Evolutionary conservation across 2,329 filamentous ascomycete genomes (phyloP), one percentile per base, ranked within the genome.

Genomic region (Amauroascus verrucosus): DNA sequence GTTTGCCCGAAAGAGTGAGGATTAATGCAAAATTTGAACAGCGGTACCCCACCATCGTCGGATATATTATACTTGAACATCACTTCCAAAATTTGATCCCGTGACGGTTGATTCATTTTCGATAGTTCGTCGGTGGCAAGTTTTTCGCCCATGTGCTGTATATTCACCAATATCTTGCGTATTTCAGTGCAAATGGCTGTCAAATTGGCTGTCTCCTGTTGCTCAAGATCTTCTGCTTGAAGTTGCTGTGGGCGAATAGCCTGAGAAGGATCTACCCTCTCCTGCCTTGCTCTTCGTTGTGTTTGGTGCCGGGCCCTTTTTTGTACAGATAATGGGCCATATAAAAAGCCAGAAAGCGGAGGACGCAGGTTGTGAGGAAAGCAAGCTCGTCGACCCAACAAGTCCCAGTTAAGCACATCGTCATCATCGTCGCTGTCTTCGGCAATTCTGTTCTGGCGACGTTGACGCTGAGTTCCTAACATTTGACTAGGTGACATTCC

Each of bases 1-100:
- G 89, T 95, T 69, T 98, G 93, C 0, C 88, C 88, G 63, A 97
- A 98, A 0, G 88, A 95, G 37, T 74, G 74, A 0, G 93, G 93
- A 61, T 98, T 95, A 58, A 97, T 79, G 38, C 89, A 87, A 61
- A 96, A 97, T 50, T 85, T 82, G 67, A 96, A 85, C 11, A 96
- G 71, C 48, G 86, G 82, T 2, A 95, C 79, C 14, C 87, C 86
- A 1, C 83, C 83, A 1, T 82, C 82, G 16, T 77, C 75, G 11
- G 82, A 78, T 13, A 95, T 72, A 1, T 83, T 79, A 61, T 85
- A 72, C 52, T 79, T 75, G 35, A 80, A 77, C 53, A 58, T 56
- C n/a, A 57, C 51, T 41, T 57, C 54, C 18, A 32, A n/a, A 24
- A 50, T 35, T 14, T 50, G 45, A 18, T 49, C 67, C 45, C 40